Evolutionary conservation across 768 basidiomycete genomes (phyloP).

Genomic region (Gloeopeniophorella convolvens): DNA sequence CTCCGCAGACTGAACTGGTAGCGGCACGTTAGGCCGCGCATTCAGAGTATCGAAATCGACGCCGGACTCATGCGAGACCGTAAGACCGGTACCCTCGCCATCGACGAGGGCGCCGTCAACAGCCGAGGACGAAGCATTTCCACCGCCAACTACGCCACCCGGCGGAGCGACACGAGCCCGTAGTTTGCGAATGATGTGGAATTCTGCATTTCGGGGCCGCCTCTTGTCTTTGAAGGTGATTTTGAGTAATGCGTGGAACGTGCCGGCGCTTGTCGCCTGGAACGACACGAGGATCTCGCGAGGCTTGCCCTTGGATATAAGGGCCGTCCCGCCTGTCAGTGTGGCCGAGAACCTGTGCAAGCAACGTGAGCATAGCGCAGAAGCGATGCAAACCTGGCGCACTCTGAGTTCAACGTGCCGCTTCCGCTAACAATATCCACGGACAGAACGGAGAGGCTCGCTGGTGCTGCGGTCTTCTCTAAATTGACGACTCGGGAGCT

Average conservation of each 20-base stretch:
- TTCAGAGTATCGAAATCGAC: slow-evolving; percentile 9
- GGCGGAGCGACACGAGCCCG: not conserved
- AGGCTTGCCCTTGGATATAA: not conserved
- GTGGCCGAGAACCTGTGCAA: slow-evolving; percentile 3
- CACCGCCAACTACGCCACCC: not conserved
- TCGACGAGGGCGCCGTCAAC: not conserved
- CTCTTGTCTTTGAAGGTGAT: slow-evolving; percentile 5
- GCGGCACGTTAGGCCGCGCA: not conserved
- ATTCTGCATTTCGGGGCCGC: not conserved
- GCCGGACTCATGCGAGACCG: slow-evolving; percentile 12
- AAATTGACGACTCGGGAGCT: not conserved
- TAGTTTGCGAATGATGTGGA: slow-evolving; percentile 5
- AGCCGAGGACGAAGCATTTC: not conserved
- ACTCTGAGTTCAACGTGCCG: not conserved
- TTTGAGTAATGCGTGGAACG: not conserved
- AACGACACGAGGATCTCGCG: slow-evolving; percentile 4
- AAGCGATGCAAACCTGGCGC: not conserved
- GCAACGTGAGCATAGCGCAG: not conserved
- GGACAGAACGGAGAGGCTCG: not conserved
- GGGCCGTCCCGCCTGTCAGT: not conserved
- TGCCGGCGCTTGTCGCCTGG: not conserved
- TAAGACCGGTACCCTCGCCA: slow-evolving; percentile 1
- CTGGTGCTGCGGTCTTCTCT: not conserved
- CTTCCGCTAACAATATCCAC: not conserved
- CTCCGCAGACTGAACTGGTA: not conserved